Evolutionary conservation across 148 eudicot genomes (phyloP).

Genomic region (Chenopodium berlandieri): DNA sequence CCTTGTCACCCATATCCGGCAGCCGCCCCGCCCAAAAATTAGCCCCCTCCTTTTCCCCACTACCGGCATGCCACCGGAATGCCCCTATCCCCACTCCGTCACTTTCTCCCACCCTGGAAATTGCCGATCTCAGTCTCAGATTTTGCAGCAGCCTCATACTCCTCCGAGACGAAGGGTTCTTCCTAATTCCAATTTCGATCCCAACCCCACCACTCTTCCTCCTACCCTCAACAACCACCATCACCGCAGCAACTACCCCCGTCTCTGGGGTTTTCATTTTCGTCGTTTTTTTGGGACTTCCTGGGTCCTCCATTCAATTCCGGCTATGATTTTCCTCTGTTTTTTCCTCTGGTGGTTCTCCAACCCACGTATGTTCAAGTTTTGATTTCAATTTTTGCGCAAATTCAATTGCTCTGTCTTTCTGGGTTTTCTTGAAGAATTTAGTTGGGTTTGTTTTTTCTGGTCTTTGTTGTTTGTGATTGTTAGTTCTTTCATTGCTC

Average conservation of each 20-base stretch:
- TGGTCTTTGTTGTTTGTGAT: background rate
- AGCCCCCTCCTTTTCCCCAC: too few relatives aligned
- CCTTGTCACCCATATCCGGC: too few relatives aligned
- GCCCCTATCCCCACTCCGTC: too few relatives aligned
- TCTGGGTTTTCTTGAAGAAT: background rate
- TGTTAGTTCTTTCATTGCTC: background rate
- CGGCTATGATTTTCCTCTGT: conserved; percentile 33
- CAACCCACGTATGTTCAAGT: conserved; percentile 32
- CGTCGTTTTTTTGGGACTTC: background rate
- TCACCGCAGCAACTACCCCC: background rate
- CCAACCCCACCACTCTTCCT: background rate
- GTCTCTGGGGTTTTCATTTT: too few relatives aligned
- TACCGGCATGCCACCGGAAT: too few relatives aligned
- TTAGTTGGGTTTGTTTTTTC: background rate
- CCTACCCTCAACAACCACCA: background rate
- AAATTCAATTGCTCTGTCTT: background rate
- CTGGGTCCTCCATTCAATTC: conserved; percentile 29
- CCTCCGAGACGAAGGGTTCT: conserved; percentile 4
- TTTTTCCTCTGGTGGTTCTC: conserved; percentile 60
- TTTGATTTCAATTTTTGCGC: background rate
- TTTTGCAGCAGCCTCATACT: background rate
- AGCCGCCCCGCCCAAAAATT: too few relatives aligned
- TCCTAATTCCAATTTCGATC: background rate
- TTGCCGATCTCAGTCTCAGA: background rate
- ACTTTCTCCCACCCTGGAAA: too few relatives aligned